A percentile compares a stretch with the other conserved stretches of the same genome.
Conservation (phyloP, 441 rosid genomes). For the Omphalea diandra region DNA sequence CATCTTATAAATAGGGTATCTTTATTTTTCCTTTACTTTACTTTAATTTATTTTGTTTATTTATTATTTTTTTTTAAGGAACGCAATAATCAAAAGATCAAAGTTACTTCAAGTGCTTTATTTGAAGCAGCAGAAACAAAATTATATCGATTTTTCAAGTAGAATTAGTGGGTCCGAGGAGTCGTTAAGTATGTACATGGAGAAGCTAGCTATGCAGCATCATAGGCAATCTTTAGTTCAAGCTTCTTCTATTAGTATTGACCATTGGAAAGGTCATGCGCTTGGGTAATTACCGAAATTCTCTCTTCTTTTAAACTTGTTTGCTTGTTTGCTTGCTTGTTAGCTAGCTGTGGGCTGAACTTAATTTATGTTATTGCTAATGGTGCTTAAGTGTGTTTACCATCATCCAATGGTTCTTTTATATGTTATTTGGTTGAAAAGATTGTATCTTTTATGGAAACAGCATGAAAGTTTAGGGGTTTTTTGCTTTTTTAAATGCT, state of each 20-base stretch:
- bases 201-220: conserved; percentile 60
- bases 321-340: background rate
- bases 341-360: background rate
- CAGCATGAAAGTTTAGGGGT: too few relatives aligned
- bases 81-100: conserved; percentile 42
- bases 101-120: conserved; percentile 53
- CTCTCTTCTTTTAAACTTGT: conserved; percentile 1
- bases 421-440: too few relatives aligned
- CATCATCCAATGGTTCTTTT: too few relatives aligned
- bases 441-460: too few relatives aligned
- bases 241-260: conserved; percentile 45
- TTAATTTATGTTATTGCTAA: background rate
- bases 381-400: too few relatives aligned
- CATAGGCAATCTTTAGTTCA: conserved; percentile 47
- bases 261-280: conserved; percentile 84
- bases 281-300: conserved; percentile 39
- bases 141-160: conserved; percentile 9
- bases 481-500: too few relatives aligned
- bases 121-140: conserved; percentile 34
- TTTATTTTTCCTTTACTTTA: background rate
- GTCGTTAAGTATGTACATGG: conserved; percentile 38
- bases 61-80: conserved; percentile 40
- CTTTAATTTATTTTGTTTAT: background rate
- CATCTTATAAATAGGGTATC: background rate
- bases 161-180: conserved; percentile 31